Conservation (phyloP, 2,329 filamentous ascomycete genomes). For the Colletotrichum higginsianum region DNA sequence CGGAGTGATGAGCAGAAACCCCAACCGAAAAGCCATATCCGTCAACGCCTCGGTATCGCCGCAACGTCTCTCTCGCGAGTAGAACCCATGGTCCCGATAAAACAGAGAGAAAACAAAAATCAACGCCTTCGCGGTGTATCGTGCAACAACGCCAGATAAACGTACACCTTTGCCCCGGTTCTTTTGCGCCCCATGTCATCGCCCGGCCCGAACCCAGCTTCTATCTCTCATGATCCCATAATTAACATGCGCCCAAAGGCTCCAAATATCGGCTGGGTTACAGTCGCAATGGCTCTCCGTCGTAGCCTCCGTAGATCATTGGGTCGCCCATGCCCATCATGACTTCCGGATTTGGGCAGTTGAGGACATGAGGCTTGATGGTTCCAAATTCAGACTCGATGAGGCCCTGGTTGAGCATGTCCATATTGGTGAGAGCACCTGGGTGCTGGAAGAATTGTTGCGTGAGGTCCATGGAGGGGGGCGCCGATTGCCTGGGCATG, state of each 20-base stretch:
- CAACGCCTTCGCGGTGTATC: constrained; percentile 42
- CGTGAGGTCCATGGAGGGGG: constrained; percentile 53
- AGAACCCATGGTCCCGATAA: neutral
- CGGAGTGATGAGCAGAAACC: neutral
- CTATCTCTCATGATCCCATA: constrained; percentile 28
- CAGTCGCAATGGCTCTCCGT: constrained; percentile 60
- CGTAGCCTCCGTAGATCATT: constrained; percentile 71
- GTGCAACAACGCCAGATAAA: constrained; percentile 7
- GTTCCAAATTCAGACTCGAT: constrained; percentile 68
- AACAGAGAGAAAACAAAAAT: constrained; percentile 3
- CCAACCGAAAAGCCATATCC: neutral
- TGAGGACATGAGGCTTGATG: constrained; percentile 70
- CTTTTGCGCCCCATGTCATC: constrained; percentile 15
- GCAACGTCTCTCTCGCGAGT: neutral
- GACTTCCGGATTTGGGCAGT: constrained; percentile 66
- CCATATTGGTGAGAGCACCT: constrained; percentile 58
- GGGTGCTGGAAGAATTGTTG: constrained; percentile 62
- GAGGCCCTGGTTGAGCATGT: constrained; percentile 65
- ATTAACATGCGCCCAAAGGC: constrained; percentile 9
- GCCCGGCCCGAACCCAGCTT: constrained; percentile 15
- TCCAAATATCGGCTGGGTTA: constrained; percentile 44
- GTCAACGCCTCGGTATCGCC: constrained; percentile 20
- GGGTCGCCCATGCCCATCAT: constrained; percentile 72
- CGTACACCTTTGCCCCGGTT: neutral
- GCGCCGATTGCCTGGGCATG: constrained; percentile 36